Percentiles rank a stretch among this genome's conserved stretches.
These are phyloP conservation scores for Elsinoe arachidis DNA, from an alignment of 2,329 filamentous ascomycete species.

Conservation along the genomic window DNA sequence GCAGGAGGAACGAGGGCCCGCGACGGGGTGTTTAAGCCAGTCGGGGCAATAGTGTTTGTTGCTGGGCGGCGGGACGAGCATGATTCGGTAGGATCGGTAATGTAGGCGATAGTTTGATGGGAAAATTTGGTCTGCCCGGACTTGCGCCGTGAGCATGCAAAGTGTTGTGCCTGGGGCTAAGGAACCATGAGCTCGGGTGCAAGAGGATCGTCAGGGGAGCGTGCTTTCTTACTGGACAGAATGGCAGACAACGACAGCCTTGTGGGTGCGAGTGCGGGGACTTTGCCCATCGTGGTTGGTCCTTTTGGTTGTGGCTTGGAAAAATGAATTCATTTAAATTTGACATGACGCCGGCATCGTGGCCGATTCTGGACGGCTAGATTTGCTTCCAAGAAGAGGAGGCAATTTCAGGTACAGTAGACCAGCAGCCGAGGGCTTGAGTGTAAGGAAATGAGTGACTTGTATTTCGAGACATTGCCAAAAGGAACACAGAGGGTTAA, in stretches of 20 bases:
- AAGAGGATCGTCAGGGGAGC: slow-evolving; percentile 6
- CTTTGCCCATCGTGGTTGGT: slow-evolving; percentile 4
- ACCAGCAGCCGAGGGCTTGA: slow-evolving; percentile 2
- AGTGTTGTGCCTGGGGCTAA: slow-evolving; percentile 9
- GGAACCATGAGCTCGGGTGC: slow-evolving; percentile 13
- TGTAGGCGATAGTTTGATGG: slow-evolving; percentile 2
- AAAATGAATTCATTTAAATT: slow-evolving; percentile 11
- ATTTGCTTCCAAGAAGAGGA: neutral
- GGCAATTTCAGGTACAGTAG: neutral
- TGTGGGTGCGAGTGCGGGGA: slow-evolving; percentile 4
- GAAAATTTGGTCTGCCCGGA: neutral
- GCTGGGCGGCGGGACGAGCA: slow-evolving; percentile 10
- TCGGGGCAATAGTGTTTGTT: slow-evolving; percentile 12
- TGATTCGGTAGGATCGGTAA: slow-evolving; percentile 10
- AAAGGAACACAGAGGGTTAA: neutral
- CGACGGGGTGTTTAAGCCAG: slow-evolving; percentile 12
- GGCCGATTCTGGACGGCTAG: slow-evolving; percentile 1
- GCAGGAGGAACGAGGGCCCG: slow-evolving; percentile 2
- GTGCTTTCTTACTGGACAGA: slow-evolving; percentile 6
- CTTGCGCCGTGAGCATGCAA: neutral
- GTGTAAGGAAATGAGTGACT: slow-evolving; percentile 2
- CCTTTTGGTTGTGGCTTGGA: slow-evolving; percentile 8
- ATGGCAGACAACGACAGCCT: neutral
- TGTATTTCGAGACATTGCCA: slow-evolving; percentile 8
- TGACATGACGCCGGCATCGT: slow-evolving; percentile 9